Base-by-base conservation (phyloP, 495 filamentous ascomycete genomes). In the Apodospora peruviana region DNA sequence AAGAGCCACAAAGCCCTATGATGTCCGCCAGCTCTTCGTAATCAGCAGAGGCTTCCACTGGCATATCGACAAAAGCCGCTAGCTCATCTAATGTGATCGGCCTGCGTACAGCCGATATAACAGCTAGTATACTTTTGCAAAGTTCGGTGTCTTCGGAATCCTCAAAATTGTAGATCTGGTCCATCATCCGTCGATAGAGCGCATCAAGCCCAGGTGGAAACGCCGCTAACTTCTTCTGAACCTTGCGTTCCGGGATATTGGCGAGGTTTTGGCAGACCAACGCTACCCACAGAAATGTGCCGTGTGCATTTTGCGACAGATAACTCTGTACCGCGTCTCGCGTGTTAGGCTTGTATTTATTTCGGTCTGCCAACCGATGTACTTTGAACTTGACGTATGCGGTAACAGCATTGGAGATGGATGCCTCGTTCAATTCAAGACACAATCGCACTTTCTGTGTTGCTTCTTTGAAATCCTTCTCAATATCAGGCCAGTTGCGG, bases 231-330 rank as follows among this genome's bases (percentile, higher is more conserved):
- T 47, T 45, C 29, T 35, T 40, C 21, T 43, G 27, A 1, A 62
- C 19, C n/a, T n/a, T n/a, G n/a, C n/a, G n/a, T n/a, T n/a, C n/a
- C n/a, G n/a, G n/a, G 14, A 29, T n/a, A 18, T 39, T 40, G 18
- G 27, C 40, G 18, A 69, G 57, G 10, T 56, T 45, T 50, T 64
- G 47, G 49, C 48, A 61, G 9, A 69, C 59, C 23, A 68, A 47
- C 1, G 64, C 61, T 27, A 65, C 64, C 66, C 64, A 67, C 19
- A 60, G 51, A 43, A 71, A 71, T 0, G 64, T 71, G 38, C 51
- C 53, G 12, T 58, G 36, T 1, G 67, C 52, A 12, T 69, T 61
- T 20, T 29, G 4, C 7, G 18, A 45, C 4, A 32, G 14, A 14
- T 32, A 32, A 14, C 14, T 7, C 27, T 14, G 27, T 7, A 32